These are phyloP conservation scores for Vicia villosa DNA, from an alignment of 306 rosid genomes.

Conservation along the genomic window DNA sequence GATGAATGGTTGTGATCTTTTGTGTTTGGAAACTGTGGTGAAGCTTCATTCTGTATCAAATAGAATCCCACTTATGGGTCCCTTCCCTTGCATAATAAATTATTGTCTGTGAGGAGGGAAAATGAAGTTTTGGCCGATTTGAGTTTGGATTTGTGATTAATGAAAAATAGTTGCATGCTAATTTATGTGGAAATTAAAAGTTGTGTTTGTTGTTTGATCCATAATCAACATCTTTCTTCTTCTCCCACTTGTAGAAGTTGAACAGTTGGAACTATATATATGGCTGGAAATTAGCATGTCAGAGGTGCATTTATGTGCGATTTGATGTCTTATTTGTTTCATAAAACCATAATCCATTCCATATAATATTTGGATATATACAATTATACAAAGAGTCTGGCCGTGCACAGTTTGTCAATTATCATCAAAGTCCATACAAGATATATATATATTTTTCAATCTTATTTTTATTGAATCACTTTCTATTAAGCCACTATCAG, in stretches of 20 bases:
- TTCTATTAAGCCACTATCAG: no score
- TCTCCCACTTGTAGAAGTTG: not conserved
- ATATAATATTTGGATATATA: not conserved
- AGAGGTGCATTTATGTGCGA: conserved; percentile 19
- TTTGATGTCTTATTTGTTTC: conserved; percentile 22
- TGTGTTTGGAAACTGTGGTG: conserved; percentile 31
- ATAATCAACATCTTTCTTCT: not conserved
- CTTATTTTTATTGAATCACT: no score
- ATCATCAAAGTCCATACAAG: no score
- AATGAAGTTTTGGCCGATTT: not conserved
- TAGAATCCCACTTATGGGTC: conserved; percentile 35
- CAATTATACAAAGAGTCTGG: not conserved
- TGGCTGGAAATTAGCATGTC: conserved; percentile 50
- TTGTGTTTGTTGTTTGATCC: not conserved
- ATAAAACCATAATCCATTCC: no score
- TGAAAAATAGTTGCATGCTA: not conserved
- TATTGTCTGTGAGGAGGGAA: conserved; percentile 1
- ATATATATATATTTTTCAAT: no score
- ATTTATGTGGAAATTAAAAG: no score
- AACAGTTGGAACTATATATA: conserved; percentile 37
- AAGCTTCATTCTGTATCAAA: conserved; percentile 26
- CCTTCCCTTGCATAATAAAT: conserved; percentile 40
- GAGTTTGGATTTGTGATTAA: not conserved
- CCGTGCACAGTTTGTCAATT: not conserved
- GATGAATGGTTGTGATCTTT: conserved; percentile 36